Conservation (phyloP, 768 basidiomycete species). For the Mycena belliarum region DNA sequence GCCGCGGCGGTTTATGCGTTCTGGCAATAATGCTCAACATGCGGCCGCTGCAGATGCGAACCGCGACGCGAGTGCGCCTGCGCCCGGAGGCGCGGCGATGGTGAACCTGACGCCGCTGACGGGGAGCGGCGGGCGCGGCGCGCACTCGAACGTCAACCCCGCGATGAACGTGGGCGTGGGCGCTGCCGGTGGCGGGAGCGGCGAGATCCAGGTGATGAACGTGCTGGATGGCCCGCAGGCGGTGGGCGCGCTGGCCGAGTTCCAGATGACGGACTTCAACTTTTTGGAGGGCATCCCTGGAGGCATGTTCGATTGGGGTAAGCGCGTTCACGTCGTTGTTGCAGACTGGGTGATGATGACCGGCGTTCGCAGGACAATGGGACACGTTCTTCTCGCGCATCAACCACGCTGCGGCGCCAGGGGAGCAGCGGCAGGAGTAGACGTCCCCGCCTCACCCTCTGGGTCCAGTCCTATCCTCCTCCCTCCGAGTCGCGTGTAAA, state of each 20-base stretch:
- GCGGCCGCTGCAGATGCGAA: conserved; percentile 17
- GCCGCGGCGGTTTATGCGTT: conserved; percentile 26
- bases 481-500: no score
- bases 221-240: conserved; percentile 63
- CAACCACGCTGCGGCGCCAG: conserved; percentile 17
- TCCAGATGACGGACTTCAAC: conserved; percentile 65
- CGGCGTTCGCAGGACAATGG: conserved; percentile 68
- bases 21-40: conserved; percentile 24
- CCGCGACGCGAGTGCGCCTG: not conserved
- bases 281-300: conserved; percentile 80
- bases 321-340: conserved; percentile 19
- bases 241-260: conserved; percentile 57
- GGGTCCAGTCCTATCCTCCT: no score
- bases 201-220: conserved; percentile 77
- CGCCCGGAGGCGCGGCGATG: conserved; percentile 36
- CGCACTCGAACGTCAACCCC: conserved; percentile 70
- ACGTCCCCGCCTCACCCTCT: no score
- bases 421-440: not conserved
- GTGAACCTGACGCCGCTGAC: conserved; percentile 57
- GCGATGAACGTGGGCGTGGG: conserved; percentile 50
- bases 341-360: conserved; percentile 1
- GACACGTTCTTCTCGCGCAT: conserved; percentile 78
- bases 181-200: conserved; percentile 40
- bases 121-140: conserved; percentile 31
- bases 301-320: conserved; percentile 88